Percentiles rank a stretch among this genome's conserved stretches.
Evolutionary conservation across 768 basidiomycete genomes (phyloP).

Genomic region (Amylocystis lapponica): DNA sequence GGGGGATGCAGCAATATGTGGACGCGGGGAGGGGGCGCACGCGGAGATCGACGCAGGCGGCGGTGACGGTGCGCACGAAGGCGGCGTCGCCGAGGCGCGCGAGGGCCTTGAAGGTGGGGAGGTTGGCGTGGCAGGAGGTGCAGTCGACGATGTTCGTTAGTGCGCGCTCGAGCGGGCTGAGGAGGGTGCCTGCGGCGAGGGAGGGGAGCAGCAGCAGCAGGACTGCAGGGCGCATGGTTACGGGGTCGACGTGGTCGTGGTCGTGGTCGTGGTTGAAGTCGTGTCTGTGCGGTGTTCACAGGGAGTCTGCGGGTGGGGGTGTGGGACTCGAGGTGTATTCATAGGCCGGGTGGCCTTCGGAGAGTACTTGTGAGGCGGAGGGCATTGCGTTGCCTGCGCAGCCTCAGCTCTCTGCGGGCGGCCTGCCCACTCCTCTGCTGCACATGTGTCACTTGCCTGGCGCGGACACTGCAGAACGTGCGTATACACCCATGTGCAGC

Average conservation of each 20-base stretch:
- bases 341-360: too few relatives aligned
- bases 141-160: conserved; percentile 2
- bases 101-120: conserved; percentile 7
- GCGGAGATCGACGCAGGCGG: conserved; percentile 1
- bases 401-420: too few relatives aligned
- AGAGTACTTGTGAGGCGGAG: too few relatives aligned
- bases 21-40: not conserved
- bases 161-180: conserved; percentile 1
- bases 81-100: conserved; percentile 7
- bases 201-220: conserved; percentile 1
- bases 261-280: too few relatives aligned
- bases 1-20: not conserved
- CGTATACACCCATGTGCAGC: not conserved
- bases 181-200: not conserved
- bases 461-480: not conserved
- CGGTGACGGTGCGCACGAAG: conserved; percentile 6
- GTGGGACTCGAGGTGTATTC: too few relatives aligned
- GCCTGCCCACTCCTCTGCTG: too few relatives aligned
- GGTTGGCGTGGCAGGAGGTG: conserved; percentile 6
- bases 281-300: not conserved
- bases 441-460: too few relatives aligned
- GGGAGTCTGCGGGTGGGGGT: too few relatives aligned
- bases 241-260: too few relatives aligned
- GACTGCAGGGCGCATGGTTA: too few relatives aligned
- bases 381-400: too few relatives aligned